These are phyloP conservation scores for Fragilaria radians DNA, from an alignment of 108 stramenopile genomes.

Conservation along the genomic window DNA sequence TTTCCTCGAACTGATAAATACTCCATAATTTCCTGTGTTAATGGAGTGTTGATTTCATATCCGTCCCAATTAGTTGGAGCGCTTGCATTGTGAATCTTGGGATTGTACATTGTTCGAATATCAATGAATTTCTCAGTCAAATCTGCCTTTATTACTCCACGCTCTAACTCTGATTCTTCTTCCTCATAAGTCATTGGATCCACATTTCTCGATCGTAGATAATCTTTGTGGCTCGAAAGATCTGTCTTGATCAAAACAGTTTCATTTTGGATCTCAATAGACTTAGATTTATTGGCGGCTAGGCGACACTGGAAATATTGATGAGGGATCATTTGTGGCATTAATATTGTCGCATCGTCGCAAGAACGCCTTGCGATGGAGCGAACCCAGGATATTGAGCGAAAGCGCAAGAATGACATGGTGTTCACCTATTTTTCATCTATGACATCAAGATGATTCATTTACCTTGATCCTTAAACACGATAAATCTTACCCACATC, in stretches of 20 bases:
- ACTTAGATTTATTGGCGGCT: too few relatives aligned
- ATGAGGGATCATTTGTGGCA: too few relatives aligned
- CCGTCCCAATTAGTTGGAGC: constrained; percentile 13
- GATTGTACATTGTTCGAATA: constrained; percentile 6
- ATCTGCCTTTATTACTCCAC: constrained; percentile 1
- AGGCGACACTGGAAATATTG: too few relatives aligned
- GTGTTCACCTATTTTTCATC: too few relatives aligned
- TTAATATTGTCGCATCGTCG: too few relatives aligned
- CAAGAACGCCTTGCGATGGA: too few relatives aligned
- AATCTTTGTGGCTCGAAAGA: neutral
- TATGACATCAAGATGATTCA: too few relatives aligned
- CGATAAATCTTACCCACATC: too few relatives aligned
- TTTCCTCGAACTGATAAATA: constrained; percentile 64
- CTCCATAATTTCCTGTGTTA: constrained; percentile 56
- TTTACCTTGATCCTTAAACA: too few relatives aligned
- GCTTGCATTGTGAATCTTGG: constrained; percentile 13
- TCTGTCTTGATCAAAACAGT: neutral
- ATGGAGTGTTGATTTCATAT: constrained; percentile 71
- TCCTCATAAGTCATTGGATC: neutral
- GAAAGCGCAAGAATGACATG: too few relatives aligned
- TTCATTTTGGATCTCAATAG: too few relatives aligned
- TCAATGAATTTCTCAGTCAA: constrained; percentile 2
- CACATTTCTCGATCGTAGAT: neutral
- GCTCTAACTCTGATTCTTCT: neutral
- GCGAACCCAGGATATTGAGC: too few relatives aligned